Percentiles rank a stretch among this genome's conserved stretches.
Conservation (phyloP, 805 yeast species). For the Maudiozyma pseudohumilis region DNA sequence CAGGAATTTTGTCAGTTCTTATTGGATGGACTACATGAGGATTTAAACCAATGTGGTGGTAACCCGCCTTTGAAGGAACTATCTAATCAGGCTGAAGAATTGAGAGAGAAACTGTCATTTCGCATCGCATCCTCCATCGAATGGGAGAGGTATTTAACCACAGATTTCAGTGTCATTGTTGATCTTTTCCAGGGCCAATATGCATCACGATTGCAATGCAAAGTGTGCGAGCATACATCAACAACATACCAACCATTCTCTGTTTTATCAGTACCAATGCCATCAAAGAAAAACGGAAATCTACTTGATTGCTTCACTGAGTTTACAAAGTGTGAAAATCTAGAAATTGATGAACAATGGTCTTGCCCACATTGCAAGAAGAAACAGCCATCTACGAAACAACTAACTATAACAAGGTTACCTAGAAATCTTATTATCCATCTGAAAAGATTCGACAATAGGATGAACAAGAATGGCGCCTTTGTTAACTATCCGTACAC, state of each 20-base stretch:
- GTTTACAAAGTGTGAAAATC: constrained; percentile 64
- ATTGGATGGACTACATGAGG: constrained; percentile 87
- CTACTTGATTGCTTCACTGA: constrained; percentile 65
- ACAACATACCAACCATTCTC: constrained; percentile 84
- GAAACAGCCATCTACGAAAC: constrained; percentile 57
- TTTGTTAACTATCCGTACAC: constrained; percentile 59
- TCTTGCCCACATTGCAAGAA: constrained; percentile 65
- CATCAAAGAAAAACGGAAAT: constrained; percentile 31
- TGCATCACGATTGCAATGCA: constrained; percentile 64
- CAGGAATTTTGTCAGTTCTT: constrained; percentile 86
- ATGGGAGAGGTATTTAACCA: constrained; percentile 82
- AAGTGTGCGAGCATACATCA: constrained; percentile 64
- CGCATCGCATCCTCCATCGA: constrained; percentile 81
- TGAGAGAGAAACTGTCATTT: constrained; percentile 62
- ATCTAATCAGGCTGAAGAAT: constrained; percentile 59
- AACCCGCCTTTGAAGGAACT: constrained; percentile 47
- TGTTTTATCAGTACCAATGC: constrained; percentile 72
- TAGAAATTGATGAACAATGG: constrained; percentile 81
- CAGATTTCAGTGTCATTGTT: constrained; percentile 73
- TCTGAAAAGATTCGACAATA: constrained; percentile 63
- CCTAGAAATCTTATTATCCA: constrained; percentile 75
- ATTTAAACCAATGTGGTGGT: constrained; percentile 59
- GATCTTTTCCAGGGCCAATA: constrained; percentile 87
- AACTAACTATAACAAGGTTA: constrained; percentile 62
- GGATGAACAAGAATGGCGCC: constrained; percentile 45